phyloP scores from a whole-genome alignment of 805 yeast species.

The Maudiozyma serrabonitensis region DNA sequence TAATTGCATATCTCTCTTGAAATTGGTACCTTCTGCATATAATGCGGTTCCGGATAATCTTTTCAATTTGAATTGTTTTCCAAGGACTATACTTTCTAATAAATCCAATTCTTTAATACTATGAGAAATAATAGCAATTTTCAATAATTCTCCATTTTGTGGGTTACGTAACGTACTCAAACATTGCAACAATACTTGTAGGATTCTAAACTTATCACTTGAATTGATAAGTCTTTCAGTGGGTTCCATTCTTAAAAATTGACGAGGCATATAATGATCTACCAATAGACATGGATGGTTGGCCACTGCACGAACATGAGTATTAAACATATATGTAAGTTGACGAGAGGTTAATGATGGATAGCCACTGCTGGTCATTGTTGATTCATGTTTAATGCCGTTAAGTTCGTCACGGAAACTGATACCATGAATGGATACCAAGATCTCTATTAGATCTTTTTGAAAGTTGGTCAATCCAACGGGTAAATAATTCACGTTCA shows the following conservation, averaged over 20 bases:
- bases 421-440: constrained; percentile 35
- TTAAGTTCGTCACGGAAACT: constrained; percentile 21
- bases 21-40: constrained; percentile 31
- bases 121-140: constrained; percentile 42
- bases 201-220: constrained; percentile 50
- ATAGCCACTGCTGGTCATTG: constrained; percentile 11
- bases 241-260: constrained; percentile 54
- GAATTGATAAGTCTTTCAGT: constrained; percentile 43
- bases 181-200: constrained; percentile 36
- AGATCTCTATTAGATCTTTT: constrained; percentile 34
- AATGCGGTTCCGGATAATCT: constrained; percentile 60
- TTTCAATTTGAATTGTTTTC: constrained; percentile 53
- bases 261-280: constrained; percentile 69
- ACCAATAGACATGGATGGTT: constrained; percentile 66
- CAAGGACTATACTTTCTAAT: constrained; percentile 69
- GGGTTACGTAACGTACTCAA: constrained; percentile 13
- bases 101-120: constrained; percentile 64
- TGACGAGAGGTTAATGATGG: constrained; percentile 29
- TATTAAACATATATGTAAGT: constrained; percentile 20
- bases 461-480: constrained; percentile 37
- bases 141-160: constrained; percentile 7
- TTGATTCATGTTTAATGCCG: not conserved
- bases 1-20: constrained; percentile 2
- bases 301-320: constrained; percentile 39
- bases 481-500: constrained; percentile 27